Base-by-base conservation (phyloP, 106 monocot genomes). In the Chionographis japonica region DNA sequence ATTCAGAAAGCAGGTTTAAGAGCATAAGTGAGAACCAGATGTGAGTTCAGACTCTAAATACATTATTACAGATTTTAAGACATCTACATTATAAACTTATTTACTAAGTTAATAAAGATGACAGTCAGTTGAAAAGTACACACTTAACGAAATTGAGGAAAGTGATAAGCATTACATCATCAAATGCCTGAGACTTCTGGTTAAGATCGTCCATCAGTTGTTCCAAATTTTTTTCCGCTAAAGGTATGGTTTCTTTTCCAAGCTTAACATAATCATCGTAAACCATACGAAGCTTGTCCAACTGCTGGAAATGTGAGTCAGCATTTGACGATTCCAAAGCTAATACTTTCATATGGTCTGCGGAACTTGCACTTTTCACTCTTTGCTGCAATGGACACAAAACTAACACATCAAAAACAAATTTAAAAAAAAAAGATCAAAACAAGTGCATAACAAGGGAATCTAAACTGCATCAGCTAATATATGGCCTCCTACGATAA, bases 211-310 rank as follows among this genome's bases (percentile, higher is more conserved):
- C 81, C 57, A 37, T 83, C 16, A 93, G 78, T 61, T 80, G 75
- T 60, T 90, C 69, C 66, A 98, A 66, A 66, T 72, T 83, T 73
- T 87, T 87, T 55, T 98, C 82, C 54, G 77, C 79, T 46, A 80
- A 65, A 46, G 97, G 97, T 68, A 98, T 85, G 53, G 76, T 77
- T 68, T 98, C 97, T 67, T 87, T 90, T 64, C 79, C 79, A 39
- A 98, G 82, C 71, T 98, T 98, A 13, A 98, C 74, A 76, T 81
- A 98, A 60, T 92, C 92, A 54, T 98, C 97, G 81, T 85, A 93
- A 68, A 85, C 69, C 78, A 85, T 85, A 12, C 90, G 81, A 12
- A 98, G 83, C 72, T 85, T 92, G 63, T 98, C 87, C 66, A 98
- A 56, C 66, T 93, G 92, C 79, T 90, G 97, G 67, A 98, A 92